Base-by-base conservation (phyloP, 73 alveolate genomes). In the Paraurostyla sp. region DNA sequence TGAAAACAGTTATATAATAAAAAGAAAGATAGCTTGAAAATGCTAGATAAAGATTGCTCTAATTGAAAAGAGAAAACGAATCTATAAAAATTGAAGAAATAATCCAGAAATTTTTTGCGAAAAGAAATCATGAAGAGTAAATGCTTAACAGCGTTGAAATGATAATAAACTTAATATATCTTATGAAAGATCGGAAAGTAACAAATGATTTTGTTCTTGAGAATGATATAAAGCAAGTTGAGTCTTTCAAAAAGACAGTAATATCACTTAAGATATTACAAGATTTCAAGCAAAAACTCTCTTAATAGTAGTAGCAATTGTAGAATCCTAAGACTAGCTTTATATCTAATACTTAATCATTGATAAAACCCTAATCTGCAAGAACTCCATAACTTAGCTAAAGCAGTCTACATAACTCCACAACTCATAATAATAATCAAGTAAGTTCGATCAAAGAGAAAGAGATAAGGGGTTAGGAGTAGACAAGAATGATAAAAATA, bases 131-230 rank as follows among this genome's bases (percentile, higher is more conserved):
- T 25, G 86, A 73, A 46, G 86, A 73, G 49, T 23, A 49, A 11
- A 25, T 73, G 51, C 49, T 73, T 23, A 73, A 49, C 30, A 48
- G 30, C 18, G 6, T 73, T 6, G 86, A 73, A 22, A 73, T 73
- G 11, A 1, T 73, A 29, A 27, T 20, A 0, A 1, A 11, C 3
- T 46, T 73, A 45, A 7, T 16, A 36, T 20, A 73, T 0, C 46
- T 45, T 30, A 73, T 73, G 65, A 25, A 25, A 16, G 65, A 73
- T 29, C 42, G 86, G 51, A 42, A 43, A 25, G 71, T 43, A 6
- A 73, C 48, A 20, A 73, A 73, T 48, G 49, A 73, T 46, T 73
- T 73, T 46, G 86, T 50, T 48, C 30, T 48, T 73, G 86, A 73
- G 46, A 11, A 43, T 40, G 86, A 73, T n/a, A 3, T 73, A 33